Evolutionary conservation across 495 filamentous ascomycete genomes (phyloP).

Genomic region (Delitschia confertaspora): DNA sequence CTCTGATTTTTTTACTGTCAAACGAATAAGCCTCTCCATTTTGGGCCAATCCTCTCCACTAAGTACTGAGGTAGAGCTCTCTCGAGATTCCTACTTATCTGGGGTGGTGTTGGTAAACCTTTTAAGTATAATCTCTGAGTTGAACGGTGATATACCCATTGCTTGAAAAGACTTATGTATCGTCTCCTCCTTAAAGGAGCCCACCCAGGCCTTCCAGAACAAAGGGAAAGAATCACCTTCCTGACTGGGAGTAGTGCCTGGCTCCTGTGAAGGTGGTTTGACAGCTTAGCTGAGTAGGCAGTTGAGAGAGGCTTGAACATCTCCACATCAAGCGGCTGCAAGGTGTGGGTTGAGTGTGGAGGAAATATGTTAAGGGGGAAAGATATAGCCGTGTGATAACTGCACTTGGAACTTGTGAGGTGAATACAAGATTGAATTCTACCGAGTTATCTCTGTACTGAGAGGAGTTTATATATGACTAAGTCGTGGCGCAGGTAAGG

Average conservation of each 20-base stretch:
- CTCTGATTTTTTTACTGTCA: no score
- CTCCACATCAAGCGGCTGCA: constrained; percentile 23
- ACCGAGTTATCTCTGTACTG: no score
- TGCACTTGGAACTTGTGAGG: no score
- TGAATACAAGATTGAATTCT: no score
- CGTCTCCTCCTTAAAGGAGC: neutral
- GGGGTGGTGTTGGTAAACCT: neutral
- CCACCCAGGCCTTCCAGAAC: constrained; percentile 5
- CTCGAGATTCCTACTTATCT: neutral
- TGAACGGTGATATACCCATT: neutral
- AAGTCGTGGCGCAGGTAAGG: no score
- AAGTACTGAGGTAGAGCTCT: neutral
- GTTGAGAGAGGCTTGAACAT: no score
- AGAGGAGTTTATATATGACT: no score
- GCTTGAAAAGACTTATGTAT: constrained; percentile 1
- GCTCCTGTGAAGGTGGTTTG: neutral
- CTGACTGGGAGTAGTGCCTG: constrained; percentile 1
- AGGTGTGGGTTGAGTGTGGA: constrained; percentile 20
- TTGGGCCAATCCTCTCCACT: no score
- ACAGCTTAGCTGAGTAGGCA: constrained; percentile 8
- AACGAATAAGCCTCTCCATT: no score
- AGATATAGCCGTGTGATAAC: no score
- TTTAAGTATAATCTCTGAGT: neutral
- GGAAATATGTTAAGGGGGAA: constrained; percentile 16
- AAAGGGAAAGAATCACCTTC: constrained; percentile 9